Evolutionary conservation across 768 basidiomycete species (phyloP).

Genomic region (Aureoboletus auriporus): DNA sequence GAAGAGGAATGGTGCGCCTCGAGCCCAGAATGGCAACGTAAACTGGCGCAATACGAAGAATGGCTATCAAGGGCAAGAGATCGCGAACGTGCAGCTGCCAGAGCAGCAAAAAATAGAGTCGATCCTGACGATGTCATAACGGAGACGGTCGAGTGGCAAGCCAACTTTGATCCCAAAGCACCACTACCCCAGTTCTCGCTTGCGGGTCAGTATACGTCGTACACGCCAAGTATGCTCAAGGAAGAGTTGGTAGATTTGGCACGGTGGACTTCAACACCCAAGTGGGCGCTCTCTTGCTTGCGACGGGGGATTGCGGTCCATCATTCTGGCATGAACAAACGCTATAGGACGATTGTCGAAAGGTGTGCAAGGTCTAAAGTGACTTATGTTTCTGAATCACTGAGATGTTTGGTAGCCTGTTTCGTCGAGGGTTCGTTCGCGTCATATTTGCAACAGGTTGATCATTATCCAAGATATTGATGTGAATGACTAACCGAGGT

Average conservation of each 20-base stretch:
- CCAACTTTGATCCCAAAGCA: conserved; percentile 52
- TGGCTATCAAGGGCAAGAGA: conserved; percentile 47
- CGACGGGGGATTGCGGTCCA: conserved; percentile 64
- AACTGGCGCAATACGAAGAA: conserved; percentile 46
- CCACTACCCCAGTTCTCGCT: conserved; percentile 62
- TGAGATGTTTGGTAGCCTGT: conserved; percentile 31
- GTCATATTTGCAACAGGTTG: conserved; percentile 65
- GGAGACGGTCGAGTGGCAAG: conserved; percentile 42
- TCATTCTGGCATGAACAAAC: conserved; percentile 65
- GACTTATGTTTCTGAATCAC: not conserved
- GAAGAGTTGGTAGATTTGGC: conserved; percentile 41
- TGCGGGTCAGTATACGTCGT: conserved; percentile 39
- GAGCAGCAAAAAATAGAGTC: conserved; percentile 36
- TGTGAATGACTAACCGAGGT: not conserved
- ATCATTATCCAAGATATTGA: not conserved
- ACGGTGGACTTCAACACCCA: conserved; percentile 29
- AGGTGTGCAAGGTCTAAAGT: conserved; percentile 33
- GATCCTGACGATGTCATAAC: conserved; percentile 23
- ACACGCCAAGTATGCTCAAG: conserved; percentile 45
- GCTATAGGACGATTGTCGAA: conserved; percentile 56
- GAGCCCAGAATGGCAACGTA: conserved; percentile 47
- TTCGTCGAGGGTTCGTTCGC: conserved; percentile 57
- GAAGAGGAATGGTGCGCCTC: conserved; percentile 49
- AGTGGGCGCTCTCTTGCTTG: conserved; percentile 48
- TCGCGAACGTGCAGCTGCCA: conserved; percentile 42